Percentiles rank a stretch among this genome's conserved stretches.
phyloP scores from a whole-genome alignment of 805 yeast species.

The Candida quercuum region DNA sequence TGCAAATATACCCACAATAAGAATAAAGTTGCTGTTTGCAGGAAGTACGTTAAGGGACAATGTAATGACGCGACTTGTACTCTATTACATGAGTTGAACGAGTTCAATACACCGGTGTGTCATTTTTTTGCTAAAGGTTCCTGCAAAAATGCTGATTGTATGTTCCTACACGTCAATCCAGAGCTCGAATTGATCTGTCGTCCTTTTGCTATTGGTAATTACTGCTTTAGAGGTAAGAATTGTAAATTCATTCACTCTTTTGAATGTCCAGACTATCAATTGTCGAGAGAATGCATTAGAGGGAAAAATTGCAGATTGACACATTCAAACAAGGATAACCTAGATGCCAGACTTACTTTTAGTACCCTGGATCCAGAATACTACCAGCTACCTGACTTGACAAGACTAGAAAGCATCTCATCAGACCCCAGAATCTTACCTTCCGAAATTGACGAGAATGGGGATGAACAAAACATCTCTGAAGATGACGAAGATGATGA shows the following conservation, averaged over 20 bases:
- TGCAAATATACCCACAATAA: conserved; percentile 54
- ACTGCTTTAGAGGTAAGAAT: conserved; percentile 53
- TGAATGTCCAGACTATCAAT: conserved; percentile 70
- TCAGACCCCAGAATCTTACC: conserved; percentile 19
- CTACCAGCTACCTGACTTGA: conserved; percentile 20
- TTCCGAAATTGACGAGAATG: conserved; percentile 17
- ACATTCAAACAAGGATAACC: conserved; percentile 35
- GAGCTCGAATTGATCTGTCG: conserved; percentile 48
- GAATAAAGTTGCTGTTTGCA: conserved; percentile 50
- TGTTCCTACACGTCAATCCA: conserved; percentile 44
- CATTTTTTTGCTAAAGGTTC: conserved; percentile 39
- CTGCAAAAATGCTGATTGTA: conserved; percentile 46
- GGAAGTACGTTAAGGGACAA: conserved; percentile 36
- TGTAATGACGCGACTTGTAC: conserved; percentile 46
- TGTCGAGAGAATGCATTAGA: conserved; percentile 52
- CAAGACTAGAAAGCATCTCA: conserved; percentile 10
- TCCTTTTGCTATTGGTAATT: conserved; percentile 63
- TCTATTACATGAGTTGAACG: conserved; percentile 51
- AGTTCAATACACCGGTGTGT: conserved; percentile 60
- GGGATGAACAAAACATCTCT: conserved; percentile 1
- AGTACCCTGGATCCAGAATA: conserved; percentile 14
- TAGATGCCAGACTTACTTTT: conserved; percentile 20
- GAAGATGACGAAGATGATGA: conserved; percentile 24
- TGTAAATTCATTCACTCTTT: conserved; percentile 55
- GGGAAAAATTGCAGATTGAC: conserved; percentile 45